Evolutionary conservation across 495 filamentous ascomycete genomes (phyloP), one percentile per base, ranked within the genome.

Genomic region (Trichoderma asperelloides): DNA sequence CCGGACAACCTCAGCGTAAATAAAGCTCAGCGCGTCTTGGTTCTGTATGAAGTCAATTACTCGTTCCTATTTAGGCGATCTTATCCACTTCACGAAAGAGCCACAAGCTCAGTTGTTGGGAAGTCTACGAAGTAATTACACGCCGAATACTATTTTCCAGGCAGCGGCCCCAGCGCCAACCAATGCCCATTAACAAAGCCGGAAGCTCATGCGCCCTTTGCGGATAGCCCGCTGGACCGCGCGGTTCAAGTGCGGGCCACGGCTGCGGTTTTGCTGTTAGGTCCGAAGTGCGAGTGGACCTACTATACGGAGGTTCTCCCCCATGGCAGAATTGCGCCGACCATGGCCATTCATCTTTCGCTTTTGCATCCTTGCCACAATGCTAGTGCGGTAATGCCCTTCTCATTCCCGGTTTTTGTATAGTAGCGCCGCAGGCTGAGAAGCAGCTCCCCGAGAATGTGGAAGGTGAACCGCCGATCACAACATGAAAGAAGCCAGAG

Each of bases 221-320:
- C 43, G 21, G 49, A 2, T 55, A 5, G 49, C 30, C 55, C 55
- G 55, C 27, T 60, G 15, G 55, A 16, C 55, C 55, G 55, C 55
- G 27, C 27, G 16, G 13, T 11, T 25, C 23, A 47, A 12, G 55
- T 21, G 27, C 25, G 49, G 21, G 21, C 49, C 49, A 55, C 49
- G 49, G 21, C 3, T 55, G 21, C 49, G 55, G 27, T 60, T 30
- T 60, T 30, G 25, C 16, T 60, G 55, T 60, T 60, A 60, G 27
- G 55, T 25, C 55, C 55, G 55, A 60, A 60, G 55, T 60, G 55
- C 55, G 55, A 28, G 55, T 60, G 55, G 55, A 18, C n/a, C 27
- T 25, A 33, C 2, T 25, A 60, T 30, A 57, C 49, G 49, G 49
- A 57, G n/a, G 9, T 12, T 12, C 21, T 27, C 49, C 21, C 49